Conservation (phyloP, 140 eudicot genomes). For the Flaveria floridana region DNA sequence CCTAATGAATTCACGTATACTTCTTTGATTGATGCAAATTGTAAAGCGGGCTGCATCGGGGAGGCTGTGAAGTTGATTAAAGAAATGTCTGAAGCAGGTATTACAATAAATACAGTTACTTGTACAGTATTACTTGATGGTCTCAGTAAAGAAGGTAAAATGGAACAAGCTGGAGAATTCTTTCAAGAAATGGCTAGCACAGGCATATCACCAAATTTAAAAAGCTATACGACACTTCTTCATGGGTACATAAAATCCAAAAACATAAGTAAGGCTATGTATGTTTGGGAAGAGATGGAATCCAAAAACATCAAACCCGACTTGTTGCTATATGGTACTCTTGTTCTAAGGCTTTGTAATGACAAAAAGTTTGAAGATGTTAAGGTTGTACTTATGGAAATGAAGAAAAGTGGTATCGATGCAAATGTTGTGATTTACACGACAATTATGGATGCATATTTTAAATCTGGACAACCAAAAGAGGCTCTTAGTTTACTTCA, state of each 20-base stretch:
- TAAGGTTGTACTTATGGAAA: slow-evolving; percentile 48
- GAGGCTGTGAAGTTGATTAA: slow-evolving; percentile 64
- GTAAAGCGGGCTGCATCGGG: slow-evolving; percentile 53
- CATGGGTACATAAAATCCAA: slow-evolving; percentile 69
- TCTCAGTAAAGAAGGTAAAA: slow-evolving; percentile 59
- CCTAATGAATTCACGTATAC: slow-evolving; percentile 89
- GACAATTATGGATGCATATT: slow-evolving; percentile 65
- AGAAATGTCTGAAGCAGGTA: slow-evolving; percentile 75
- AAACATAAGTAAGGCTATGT: slow-evolving; percentile 47
- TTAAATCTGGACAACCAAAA: slow-evolving; percentile 53
- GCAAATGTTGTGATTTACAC: slow-evolving; percentile 64
- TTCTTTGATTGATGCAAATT: slow-evolving; percentile 74
- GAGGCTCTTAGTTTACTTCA: slow-evolving; percentile 62
- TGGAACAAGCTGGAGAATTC: slow-evolving; percentile 73
- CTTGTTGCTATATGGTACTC: slow-evolving; percentile 54
- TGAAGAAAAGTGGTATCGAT: slow-evolving; percentile 53
- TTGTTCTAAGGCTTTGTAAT: slow-evolving; percentile 70
- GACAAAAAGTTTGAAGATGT: slow-evolving; percentile 68
- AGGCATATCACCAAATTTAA: slow-evolving; percentile 53
- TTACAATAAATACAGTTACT: slow-evolving; percentile 60
- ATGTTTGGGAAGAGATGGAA: slow-evolving; percentile 53
- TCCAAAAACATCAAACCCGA: slow-evolving; percentile 52
- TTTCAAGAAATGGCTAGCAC: slow-evolving; percentile 49
- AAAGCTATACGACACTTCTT: slow-evolving; percentile 64
- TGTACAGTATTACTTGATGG: slow-evolving; percentile 80